phyloP scores from a whole-genome alignment of 78 protist genomes.

The Tieghemostelium lacteum region DNA sequence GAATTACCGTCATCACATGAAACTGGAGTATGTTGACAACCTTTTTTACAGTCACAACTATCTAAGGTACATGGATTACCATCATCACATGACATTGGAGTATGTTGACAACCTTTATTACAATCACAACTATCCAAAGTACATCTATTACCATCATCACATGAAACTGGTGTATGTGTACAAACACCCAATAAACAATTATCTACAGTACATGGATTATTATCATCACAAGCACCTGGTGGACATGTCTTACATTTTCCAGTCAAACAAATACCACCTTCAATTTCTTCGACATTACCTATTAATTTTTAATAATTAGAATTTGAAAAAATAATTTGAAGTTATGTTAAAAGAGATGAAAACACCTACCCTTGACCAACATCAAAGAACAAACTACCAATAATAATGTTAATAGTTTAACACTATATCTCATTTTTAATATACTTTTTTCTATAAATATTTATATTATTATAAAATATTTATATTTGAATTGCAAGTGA shows the following conservation, averaged over 20 bases:
- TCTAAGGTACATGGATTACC: conserved; percentile 41
- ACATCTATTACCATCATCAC: conserved; percentile 14
- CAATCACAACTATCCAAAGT: conserved; percentile 13
- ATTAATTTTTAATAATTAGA: too few relatives aligned
- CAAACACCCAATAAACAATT: conserved; percentile 31
- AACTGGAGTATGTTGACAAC: conserved; percentile 19
- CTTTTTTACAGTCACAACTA: conserved; percentile 7
- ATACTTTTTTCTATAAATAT: too few relatives aligned
- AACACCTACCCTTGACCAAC: too few relatives aligned
- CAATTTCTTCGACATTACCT: not conserved
- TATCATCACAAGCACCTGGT: conserved; percentile 33
- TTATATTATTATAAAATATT: too few relatives aligned
- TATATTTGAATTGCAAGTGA: too few relatives aligned
- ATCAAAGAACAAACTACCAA: too few relatives aligned
- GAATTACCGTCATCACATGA: conserved; percentile 32
- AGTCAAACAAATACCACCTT: not conserved
- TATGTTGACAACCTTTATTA: conserved; percentile 10
- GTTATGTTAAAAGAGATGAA: too few relatives aligned
- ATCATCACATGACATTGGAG: conserved; percentile 19
- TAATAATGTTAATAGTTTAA: too few relatives aligned
- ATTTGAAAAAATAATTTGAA: too few relatives aligned
- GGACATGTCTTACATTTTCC: too few relatives aligned
- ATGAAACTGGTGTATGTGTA: not conserved
- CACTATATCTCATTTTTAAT: too few relatives aligned
- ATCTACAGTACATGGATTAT: conserved; percentile 44